Evolutionary conservation across 73 alveolate genomes (phyloP), one percentile per base, ranked within the genome.

Genomic region (Paramecium sonneborni): DNA sequence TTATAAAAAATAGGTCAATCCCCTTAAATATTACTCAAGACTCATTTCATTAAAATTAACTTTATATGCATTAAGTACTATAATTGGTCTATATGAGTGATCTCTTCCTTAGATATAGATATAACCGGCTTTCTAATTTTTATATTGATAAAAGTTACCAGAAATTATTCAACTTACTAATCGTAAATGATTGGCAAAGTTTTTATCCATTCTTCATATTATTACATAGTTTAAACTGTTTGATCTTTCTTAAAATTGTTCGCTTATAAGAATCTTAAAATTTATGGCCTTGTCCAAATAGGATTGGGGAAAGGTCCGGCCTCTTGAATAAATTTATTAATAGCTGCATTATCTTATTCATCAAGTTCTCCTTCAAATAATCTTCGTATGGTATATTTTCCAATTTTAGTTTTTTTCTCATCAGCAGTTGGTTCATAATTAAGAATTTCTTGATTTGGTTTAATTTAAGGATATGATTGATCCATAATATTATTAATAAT

Each of bases 1-100:
- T 86, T 97, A 97, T 72, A 94, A 93, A 57, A 95, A 82, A 86
- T 93, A 95, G 3, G 92, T 91, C 14, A 95, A 76, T 48, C 97
- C 98, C 58, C 85, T 85, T 39, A 93, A 85, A 76, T 93, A 85
- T 48, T 76, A 94, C 11, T 94, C 95, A 7, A 85, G 76, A 1
- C 88, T 46, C 94, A 57, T 92, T 15, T 62, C 34, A 62, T 93
- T 93, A 44, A 88, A 46, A 92, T 85, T 85, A 35, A 92, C 62
- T 34, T 79, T 79, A 52, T 82, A 92, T 21, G 93, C 93, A 48
- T 85, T 79, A n/a, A 92, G 41, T 0, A 92, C 88, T 15, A 92
- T 52, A 15, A 85, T 57, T 1, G 95, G 95, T 57, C 93, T 55
- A 38, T 82, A 74, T 11, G 92, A 46, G 26, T 55, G 57, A 62